phyloP scores from a whole-genome alignment of 345 rosid species.

The Citrus sp. region DNA sequence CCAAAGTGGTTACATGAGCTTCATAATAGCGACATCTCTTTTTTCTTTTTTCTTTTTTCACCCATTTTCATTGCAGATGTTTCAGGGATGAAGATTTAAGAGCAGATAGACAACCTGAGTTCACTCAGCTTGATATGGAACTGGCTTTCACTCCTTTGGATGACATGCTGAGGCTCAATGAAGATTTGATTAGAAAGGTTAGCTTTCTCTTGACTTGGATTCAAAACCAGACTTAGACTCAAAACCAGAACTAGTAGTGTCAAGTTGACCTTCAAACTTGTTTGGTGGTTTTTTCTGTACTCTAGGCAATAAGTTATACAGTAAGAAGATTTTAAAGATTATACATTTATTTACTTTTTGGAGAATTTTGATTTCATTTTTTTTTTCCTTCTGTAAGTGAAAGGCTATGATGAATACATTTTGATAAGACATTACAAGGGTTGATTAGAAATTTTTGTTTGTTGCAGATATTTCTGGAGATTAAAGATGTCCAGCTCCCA shows the following conservation, averaged over 20 bases:
- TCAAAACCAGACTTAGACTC: neutral
- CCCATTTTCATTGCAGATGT: conserved; percentile 49
- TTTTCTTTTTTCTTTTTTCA: neutral
- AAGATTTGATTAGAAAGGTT: conserved; percentile 89
- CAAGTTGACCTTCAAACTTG: neutral
- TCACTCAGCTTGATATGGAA: conserved; percentile 98
- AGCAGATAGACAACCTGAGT: conserved; percentile 98
- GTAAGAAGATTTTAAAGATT: neutral
- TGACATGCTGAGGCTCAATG: conserved; percentile 87
- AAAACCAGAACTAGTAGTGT: neutral
- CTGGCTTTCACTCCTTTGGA: conserved; percentile 87
- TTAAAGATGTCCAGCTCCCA: conserved; percentile 75
- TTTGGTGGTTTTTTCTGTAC: neutral
- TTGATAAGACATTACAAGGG: neutral
- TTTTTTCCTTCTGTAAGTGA: too few relatives aligned
- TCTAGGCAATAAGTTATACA: neutral
- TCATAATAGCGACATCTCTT: neutral
- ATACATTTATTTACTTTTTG: neutral
- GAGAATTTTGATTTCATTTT: neutral
- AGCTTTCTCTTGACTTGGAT: neutral
- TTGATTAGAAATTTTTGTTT: conserved; percentile 5
- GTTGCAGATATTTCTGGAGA: conserved; percentile 79
- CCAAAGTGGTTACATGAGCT: neutral
- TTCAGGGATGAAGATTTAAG: conserved; percentile 98
- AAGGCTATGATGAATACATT: too few relatives aligned